Evolutionary conservation across 768 basidiomycete species (phyloP), one percentile per base, ranked within the genome.

Genomic region (Termitomyces bulborhizus): DNA sequence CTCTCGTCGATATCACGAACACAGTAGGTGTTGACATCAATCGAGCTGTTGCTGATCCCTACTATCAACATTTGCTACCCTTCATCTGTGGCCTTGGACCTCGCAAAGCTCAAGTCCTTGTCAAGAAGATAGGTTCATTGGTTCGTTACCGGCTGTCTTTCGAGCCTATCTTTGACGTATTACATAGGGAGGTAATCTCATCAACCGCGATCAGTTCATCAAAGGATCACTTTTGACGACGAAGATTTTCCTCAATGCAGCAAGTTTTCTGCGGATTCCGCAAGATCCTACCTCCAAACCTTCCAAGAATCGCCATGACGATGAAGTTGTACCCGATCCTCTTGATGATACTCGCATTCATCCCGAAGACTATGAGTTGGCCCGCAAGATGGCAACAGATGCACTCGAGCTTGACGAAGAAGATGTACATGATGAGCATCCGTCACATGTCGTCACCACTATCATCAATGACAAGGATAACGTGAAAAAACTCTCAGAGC

Each of bases 331-430:
- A 36, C 81, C 86, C 8, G 97, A 99, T 68, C 92, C 95, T 4
- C 76, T 99, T 51, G 97, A 99, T 65, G 85, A 86, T 65, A 98
- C 95, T 37, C 90, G 97, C 18, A 92, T 99, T 51, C 97, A 99
- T 65, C 93, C 93, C 6, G 92, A 96, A 67, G 97, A 99, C 71
- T 99, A 98, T 66, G 95, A 98, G 61, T 79, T 98, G 39, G 96
- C 97, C 3, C 86, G 93, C 36, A 98, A 98, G 76, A 97, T 99
- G 94, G 96, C 96, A 37, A 90, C 92, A 18, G 94, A 98, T 69
- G 93, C 96, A 4, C 80, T 98, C 13, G 97, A 98, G 65, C 79
- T 93, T n/a, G 97, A 99, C 61, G 94, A 96, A 64, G 97, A 98
- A 68, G 97, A 99, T 71, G 79, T 93, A 34, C 90, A 90, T 54